Conservation (phyloP, 2,329 filamentous ascomycete genomes). For the Aspergillus sp. region DNA sequence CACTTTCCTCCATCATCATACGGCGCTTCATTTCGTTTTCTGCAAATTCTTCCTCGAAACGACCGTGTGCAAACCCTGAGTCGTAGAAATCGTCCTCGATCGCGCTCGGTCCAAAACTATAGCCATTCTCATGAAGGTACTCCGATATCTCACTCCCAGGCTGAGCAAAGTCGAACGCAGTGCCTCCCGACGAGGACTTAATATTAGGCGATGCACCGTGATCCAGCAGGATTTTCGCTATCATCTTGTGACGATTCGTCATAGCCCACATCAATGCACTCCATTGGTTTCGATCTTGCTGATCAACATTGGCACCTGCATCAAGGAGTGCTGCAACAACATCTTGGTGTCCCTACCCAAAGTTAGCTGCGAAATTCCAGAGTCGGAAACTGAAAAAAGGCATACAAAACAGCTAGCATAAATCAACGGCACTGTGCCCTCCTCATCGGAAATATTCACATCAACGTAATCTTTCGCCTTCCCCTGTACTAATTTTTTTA, state of each 20-base stretch:
- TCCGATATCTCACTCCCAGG: slow-evolving; percentile 96
- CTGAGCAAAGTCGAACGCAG: slow-evolving; percentile 91
- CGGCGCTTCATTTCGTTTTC: slow-evolving; percentile 92
- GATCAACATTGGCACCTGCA: slow-evolving; percentile 84
- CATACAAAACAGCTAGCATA: slow-evolving; percentile 96
- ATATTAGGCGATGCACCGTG: slow-evolving; percentile 94
- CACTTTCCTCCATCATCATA: slow-evolving; percentile 98
- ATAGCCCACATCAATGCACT: slow-evolving; percentile 99
- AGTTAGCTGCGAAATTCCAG: background rate
- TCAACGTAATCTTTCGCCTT: slow-evolving; percentile 75
- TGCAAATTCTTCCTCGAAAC: slow-evolving; percentile 95
- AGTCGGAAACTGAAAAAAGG: slow-evolving; percentile 19
- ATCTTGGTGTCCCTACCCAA: slow-evolving; percentile 73
- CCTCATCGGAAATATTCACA: slow-evolving; percentile 84
- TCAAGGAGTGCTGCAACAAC: slow-evolving; percentile 82
- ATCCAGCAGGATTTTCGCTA: slow-evolving; percentile 88
- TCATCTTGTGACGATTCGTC: slow-evolving; percentile 96
- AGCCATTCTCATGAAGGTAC: slow-evolving; percentile 92
- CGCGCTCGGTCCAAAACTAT: slow-evolving; percentile 54
- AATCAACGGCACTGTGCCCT: slow-evolving; percentile 93
- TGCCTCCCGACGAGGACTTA: slow-evolving; percentile 89
- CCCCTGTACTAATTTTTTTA: slow-evolving; percentile 73
- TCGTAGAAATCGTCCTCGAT: slow-evolving; percentile 84
- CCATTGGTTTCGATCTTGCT: slow-evolving; percentile 95
- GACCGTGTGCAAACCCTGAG: slow-evolving; percentile 85